These are phyloP conservation scores for Backusella morwellensis DNA, from an alignment of 192 early-diverging fungal species.

Conservation along the genomic window DNA sequence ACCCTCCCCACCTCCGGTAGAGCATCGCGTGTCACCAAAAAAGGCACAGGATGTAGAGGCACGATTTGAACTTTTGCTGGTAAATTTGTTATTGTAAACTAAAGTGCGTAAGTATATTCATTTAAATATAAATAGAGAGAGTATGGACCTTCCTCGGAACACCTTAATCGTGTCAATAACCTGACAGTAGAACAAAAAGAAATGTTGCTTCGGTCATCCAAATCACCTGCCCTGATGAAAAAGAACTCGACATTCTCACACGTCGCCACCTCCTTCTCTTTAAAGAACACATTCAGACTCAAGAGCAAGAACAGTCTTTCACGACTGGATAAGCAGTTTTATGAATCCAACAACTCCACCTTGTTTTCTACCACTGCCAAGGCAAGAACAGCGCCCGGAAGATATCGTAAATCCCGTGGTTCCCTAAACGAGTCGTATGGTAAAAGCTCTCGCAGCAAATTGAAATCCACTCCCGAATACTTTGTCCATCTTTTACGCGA, in stretches of 20 bases:
- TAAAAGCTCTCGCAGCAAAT: background rate
- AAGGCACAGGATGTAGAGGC: constrained; percentile 25
- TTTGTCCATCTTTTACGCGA: constrained; percentile 15
- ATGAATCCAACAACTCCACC: background rate
- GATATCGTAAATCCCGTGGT: background rate
- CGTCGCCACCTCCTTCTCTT: constrained; percentile 12
- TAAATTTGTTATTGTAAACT: background rate
- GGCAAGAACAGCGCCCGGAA: background rate
- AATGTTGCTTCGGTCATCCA: constrained; percentile 16
- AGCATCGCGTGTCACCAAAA: constrained; percentile 4
- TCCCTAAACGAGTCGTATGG: background rate
- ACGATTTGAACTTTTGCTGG: constrained; percentile 27
- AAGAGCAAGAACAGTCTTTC: constrained; percentile 5
- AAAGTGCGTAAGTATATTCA: background rate
- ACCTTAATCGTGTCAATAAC: constrained; percentile 12
- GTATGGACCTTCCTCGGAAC: constrained; percentile 21
- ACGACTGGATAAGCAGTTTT: background rate
- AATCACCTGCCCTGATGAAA: constrained; percentile 11
- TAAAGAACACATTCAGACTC: constrained; percentile 17
- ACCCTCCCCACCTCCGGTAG: background rate
- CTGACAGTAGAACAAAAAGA: constrained; percentile 27
- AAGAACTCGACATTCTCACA: constrained; percentile 24
- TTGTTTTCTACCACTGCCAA: background rate
- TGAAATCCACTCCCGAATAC: constrained; percentile 23
- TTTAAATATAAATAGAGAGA: constrained; percentile 15